Base-by-base conservation (phyloP, 106 monocot genomes). In the Posidonia australis region DNA sequence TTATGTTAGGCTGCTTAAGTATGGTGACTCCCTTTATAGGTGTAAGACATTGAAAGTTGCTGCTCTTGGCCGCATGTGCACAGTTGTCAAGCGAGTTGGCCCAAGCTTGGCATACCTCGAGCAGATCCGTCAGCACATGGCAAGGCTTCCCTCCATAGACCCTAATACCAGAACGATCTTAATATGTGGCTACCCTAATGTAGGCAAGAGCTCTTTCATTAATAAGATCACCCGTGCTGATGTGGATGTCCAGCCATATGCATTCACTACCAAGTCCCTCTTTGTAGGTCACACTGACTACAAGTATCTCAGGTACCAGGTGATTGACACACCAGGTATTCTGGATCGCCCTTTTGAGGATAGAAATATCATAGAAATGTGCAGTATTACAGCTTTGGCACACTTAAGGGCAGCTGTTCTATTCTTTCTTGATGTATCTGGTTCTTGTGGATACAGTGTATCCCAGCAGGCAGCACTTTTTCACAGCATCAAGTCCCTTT, bases 281-380 rank as follows among this genome's bases (percentile, higher is more conserved):
- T 87, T 98, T 76, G 96, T 98, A 28, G 96, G 96, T 13, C 96
- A 98, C 72, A 87, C 96, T 4, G 96, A 98, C 60, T 98, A 98
- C 70, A 90, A 90, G 72, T 98, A 98, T 58, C 74, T 98, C 12
- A 78, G 96, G 18, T 98, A 98, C 67, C 96, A 90, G 52, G 96
- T 98, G 51, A 98, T 98, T 32, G 96, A 98, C 63, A 98, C 96
- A 22, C 90, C 96, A 20, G 96, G 96, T 13, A 87, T 98, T 68
- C 69, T 98, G 18, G 90, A 98, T 18, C 87, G 90, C 1, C 96
- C 96, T 17, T 83, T 98, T 64, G 90, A 98, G 70, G 96, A 90
- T 53, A 78, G 90, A 60, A 98, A 98, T 58, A 90, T 87, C 42
- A 98, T 98, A 11, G 96, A 98, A 67, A 98, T 98, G 96, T 98